phyloP scores from a whole-genome alignment of 1,139 yeast species.

The Hanseniaspora uvarum region DNA sequence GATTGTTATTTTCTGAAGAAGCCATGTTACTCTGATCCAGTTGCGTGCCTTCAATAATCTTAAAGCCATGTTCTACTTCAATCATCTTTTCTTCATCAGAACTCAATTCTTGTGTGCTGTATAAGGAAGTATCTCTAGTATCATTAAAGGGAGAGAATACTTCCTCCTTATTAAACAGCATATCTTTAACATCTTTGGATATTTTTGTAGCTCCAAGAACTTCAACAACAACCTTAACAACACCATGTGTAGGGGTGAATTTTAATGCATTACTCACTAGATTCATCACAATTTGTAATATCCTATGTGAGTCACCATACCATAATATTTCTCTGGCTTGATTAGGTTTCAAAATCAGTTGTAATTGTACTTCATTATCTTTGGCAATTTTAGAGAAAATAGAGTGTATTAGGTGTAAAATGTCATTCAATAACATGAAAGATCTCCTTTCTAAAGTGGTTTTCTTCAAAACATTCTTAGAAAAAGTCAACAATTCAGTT shows the following conservation, averaged over 20 bases:
- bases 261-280: constrained; percentile 77
- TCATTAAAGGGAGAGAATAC: constrained; percentile 12
- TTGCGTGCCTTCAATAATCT: constrained; percentile 6
- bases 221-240: constrained; percentile 56
- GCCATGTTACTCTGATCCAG: neutral
- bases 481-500: constrained; percentile 78
- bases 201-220: constrained; percentile 39
- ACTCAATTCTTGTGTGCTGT: constrained; percentile 23
- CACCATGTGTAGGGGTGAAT: constrained; percentile 80
- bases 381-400: constrained; percentile 78
- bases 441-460: constrained; percentile 74
- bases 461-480: constrained; percentile 78
- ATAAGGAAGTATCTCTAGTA: neutral
- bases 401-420: constrained; percentile 74
- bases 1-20: neutral
- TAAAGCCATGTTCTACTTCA: constrained; percentile 14
- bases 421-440: constrained; percentile 58
- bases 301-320: constrained; percentile 77
- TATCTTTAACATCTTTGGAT: constrained; percentile 21
- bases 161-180: constrained; percentile 22
- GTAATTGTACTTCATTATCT: constrained; percentile 60
- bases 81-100: constrained; percentile 19
- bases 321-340: constrained; percentile 51
- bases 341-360: constrained; percentile 51
- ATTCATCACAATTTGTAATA: constrained; percentile 79